Evolutionary conservation across 345 rosid genomes (phyloP).

Genomic region (Eucalyptus regnans): DNA sequence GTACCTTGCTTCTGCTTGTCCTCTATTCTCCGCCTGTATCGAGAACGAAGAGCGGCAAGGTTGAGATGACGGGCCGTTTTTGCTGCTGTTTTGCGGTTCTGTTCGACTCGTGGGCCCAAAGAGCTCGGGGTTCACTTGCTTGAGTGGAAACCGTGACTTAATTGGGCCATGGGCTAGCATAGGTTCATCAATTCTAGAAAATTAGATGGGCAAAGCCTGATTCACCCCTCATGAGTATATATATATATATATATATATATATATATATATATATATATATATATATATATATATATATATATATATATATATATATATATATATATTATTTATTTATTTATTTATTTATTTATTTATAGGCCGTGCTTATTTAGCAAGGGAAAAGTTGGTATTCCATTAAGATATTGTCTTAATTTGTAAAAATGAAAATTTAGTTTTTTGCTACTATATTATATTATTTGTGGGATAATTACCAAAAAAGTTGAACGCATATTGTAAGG

Average conservation of each 20-base stretch:
- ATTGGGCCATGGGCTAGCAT: not conserved
- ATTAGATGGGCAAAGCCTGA: not conserved
- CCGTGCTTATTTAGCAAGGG: too few species aligned
- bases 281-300: too few species aligned
- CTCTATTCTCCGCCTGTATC: not conserved
- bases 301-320: too few species aligned
- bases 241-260: too few species aligned
- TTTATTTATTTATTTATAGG: too few species aligned
- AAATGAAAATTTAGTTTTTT: not conserved
- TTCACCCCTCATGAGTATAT: not conserved
- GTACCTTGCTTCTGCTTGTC: not conserved
- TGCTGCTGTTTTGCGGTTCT: not conserved
- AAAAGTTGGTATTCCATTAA: not conserved
- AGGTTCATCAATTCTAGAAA: not conserved
- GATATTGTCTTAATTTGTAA: not conserved
- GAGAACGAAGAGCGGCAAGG: not conserved
- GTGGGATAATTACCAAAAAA: not conserved
- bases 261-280: too few species aligned
- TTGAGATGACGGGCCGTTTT: not conserved
- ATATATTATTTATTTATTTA: too few species aligned
- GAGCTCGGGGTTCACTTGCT: not conserved
- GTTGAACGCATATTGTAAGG: fast-evolving
- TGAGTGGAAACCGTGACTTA: not conserved
- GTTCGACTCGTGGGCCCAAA: not conserved
- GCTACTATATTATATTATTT: not conserved